Evolutionary conservation across 164 flowering plant species (phyloP).

Genomic region (Saururus chinensis): DNA sequence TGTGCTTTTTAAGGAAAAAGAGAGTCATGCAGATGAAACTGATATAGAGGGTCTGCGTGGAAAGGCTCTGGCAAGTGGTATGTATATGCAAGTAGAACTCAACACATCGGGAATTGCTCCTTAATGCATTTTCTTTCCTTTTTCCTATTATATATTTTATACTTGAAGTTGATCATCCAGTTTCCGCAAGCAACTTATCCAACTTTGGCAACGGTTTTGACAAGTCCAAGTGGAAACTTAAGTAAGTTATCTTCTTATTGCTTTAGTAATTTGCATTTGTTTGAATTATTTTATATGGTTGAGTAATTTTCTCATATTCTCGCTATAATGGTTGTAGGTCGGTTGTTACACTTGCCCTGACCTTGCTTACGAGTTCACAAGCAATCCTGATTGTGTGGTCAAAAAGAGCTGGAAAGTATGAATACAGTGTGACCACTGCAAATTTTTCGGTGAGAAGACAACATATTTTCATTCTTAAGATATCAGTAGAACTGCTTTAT

Average conservation of each 20-base stretch:
- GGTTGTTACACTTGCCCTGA: slow-evolving; percentile 68
- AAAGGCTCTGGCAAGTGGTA: slow-evolving; percentile 34
- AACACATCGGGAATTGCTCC: slow-evolving; percentile 2
- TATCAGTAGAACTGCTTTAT: too few relatives aligned
- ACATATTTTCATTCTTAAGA: background rate
- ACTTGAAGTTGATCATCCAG: slow-evolving; percentile 16
- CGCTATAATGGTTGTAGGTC: slow-evolving; percentile 32
- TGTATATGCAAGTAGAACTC: slow-evolving; percentile 10
- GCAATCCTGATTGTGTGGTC: slow-evolving; percentile 98
- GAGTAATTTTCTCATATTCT: background rate
- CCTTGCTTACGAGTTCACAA: slow-evolving; percentile 92
- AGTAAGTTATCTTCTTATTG: slow-evolving; percentile 31
- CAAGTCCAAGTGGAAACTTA: slow-evolving; percentile 58
- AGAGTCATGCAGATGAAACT: slow-evolving; percentile 16
- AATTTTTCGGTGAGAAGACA: slow-evolving; percentile 66
- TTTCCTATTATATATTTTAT: too few relatives aligned
- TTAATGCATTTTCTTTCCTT: background rate
- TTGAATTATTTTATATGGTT: background rate
- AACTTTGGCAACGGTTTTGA: slow-evolving; percentile 28
- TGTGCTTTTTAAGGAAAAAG: slow-evolving; percentile 25
- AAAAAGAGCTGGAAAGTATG: slow-evolving; percentile 95
- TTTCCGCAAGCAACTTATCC: slow-evolving; percentile 19
- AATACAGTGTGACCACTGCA: slow-evolving; percentile 95
- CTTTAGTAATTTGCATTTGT: background rate
- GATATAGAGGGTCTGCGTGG: slow-evolving; percentile 51